These are phyloP conservation scores for Nakaseomyces delphensis DNA, from an alignment of 1,139 yeast genomes.

Conservation along the genomic window DNA sequence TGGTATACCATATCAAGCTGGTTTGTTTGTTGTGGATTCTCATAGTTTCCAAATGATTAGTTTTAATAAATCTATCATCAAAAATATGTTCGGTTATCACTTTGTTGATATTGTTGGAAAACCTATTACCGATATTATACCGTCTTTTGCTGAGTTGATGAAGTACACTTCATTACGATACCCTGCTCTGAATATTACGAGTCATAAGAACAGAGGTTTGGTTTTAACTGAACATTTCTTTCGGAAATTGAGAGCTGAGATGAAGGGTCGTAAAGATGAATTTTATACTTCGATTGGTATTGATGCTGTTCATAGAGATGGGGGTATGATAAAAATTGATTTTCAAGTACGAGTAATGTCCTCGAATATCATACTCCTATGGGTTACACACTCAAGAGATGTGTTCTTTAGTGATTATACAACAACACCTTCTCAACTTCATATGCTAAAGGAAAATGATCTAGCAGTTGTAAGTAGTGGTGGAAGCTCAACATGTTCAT, in stretches of 20 bases:
- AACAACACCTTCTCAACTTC: slow-evolving; percentile 33
- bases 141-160: slow-evolving; percentile 53
- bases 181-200: slow-evolving; percentile 33
- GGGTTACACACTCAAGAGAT: slow-evolving; percentile 76
- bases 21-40: slow-evolving; percentile 57
- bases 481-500: slow-evolving; percentile 23
- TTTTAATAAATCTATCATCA: slow-evolving; percentile 71
- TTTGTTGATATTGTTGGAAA: slow-evolving; percentile 43
- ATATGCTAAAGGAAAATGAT: slow-evolving; percentile 33
- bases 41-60: slow-evolving; percentile 23
- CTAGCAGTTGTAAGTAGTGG: slow-evolving; percentile 29
- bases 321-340: slow-evolving; percentile 58
- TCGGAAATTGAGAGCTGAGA: slow-evolving; percentile 42
- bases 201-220: slow-evolving; percentile 37
- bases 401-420: slow-evolving; percentile 28
- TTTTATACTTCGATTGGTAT: slow-evolving; percentile 60
- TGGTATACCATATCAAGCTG: slow-evolving; percentile 79
- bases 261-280: slow-evolving; percentile 23
- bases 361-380: slow-evolving; percentile 51
- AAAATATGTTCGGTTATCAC: slow-evolving; percentile 64
- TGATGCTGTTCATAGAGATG: slow-evolving; percentile 62
- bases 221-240: slow-evolving; percentile 89
- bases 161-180: slow-evolving; percentile 40
- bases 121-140: slow-evolving; percentile 52
- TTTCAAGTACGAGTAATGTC: slow-evolving; percentile 71